phyloP scores from a whole-genome alignment of 306 rosid species.

The Quercus engelmannii region DNA sequence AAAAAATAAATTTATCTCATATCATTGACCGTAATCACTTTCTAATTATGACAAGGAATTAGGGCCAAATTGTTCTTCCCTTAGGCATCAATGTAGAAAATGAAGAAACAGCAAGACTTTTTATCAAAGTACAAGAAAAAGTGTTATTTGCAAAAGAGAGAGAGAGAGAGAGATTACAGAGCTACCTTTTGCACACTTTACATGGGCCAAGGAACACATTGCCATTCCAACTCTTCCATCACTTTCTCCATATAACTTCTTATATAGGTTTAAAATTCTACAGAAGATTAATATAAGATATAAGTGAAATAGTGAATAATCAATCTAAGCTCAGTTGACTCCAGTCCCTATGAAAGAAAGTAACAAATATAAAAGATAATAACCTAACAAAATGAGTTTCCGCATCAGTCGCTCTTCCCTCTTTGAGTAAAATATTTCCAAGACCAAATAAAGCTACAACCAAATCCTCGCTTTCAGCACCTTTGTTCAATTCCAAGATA shows the following conservation, averaged over 20 bases:
- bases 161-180: slow-evolving; percentile 10
- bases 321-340: not conserved
- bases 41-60: not conserved
- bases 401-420: slow-evolving; percentile 64
- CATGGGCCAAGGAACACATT: slow-evolving; percentile 78
- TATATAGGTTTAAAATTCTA: slow-evolving; percentile 66
- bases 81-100: not conserved
- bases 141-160: slow-evolving; percentile 5
- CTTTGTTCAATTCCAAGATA: slow-evolving; percentile 69
- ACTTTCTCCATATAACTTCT: slow-evolving; percentile 61
- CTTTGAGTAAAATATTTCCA: slow-evolving; percentile 76
- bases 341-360: not conserved
- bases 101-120: not conserved
- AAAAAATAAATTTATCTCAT: not conserved
- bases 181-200: slow-evolving; percentile 80
- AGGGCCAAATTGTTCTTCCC: not conserved
- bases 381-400: slow-evolving; percentile 77
- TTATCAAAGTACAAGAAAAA: not conserved
- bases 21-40: not conserved
- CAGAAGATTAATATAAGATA: slow-evolving; percentile 10
- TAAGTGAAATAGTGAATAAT: slow-evolving; percentile 3
- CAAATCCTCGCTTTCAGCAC: slow-evolving; percentile 67
- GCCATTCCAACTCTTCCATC: slow-evolving; percentile 94
- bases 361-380: slow-evolving; percentile 19
- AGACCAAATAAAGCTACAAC: slow-evolving; percentile 75